Base-by-base conservation (phyloP, 2,329 filamentous ascomycete species). In the Colletotrichum musae region DNA sequence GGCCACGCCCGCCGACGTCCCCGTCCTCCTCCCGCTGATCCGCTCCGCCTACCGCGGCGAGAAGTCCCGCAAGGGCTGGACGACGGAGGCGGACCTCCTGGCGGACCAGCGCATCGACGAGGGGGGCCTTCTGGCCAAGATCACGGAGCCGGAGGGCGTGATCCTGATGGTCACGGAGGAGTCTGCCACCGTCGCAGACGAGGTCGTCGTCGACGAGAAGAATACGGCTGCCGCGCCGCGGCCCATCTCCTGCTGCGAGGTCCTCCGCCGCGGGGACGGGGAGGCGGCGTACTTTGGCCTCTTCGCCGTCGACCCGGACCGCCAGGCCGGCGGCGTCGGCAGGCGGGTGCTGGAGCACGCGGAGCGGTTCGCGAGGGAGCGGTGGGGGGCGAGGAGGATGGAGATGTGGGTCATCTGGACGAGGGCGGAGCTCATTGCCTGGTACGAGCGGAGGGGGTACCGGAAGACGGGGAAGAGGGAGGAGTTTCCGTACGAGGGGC, bases 361-460 rank as follows among this genome's bases (percentile, higher is more conserved):
- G 0, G 85, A 87, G 74, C 71, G 68, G 12, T 79, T 80, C 70
- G 80, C 79, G 0, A 74, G 72, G 36, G 64, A 74, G 52, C 72
- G 72, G 54, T 81, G 80, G 76, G 79, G 78, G 0, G 77, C 76
- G 0, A 36, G 48, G 1, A 73, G 70, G 61, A 74, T 87, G 75
- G 83, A 84, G 71, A 82, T 87, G 81, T 73, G 68, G 7, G 85
- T 85, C 45, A 81, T 87, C 39, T 82, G 78, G 78, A 75, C 75
- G 15, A 73, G 85, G 12, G 68, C 76, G 0, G 84, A 86, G 73
- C 74, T 87, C 52, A 81, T 86, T 53, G 73, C 76, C 18, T 87
- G 83, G 81, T 87, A 87, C 64, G 53, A 77, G 7, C 74, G 83
- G 5, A 73, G 82, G 24, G 85, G 85, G 0, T 87, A 85, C 60